Evolutionary conservation across 2,329 filamentous ascomycete species (phyloP), one percentile per base, ranked within the genome.

Genomic region (Pseudocercospora cruenta): DNA sequence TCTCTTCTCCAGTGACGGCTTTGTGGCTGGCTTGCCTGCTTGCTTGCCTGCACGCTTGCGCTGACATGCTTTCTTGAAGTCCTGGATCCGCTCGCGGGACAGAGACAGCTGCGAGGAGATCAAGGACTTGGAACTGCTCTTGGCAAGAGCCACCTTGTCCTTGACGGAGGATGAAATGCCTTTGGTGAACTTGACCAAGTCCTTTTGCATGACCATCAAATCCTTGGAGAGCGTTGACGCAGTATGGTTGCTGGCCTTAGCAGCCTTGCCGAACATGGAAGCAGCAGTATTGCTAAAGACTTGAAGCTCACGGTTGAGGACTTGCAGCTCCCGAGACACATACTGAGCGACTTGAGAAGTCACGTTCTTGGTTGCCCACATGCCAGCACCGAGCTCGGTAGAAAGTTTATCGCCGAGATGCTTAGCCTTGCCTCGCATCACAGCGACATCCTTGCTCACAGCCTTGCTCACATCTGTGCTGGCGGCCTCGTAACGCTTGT

Each of bases 311-410:
- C 67, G 61, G 22, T 39, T 47, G 26, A 63, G 19, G 2, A 65
- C 24, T 16, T 70, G 69, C 45, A 74, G 57, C 36, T 74, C 72
- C 19, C 66, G 69, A 22, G 69, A 63, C 58, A 73, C 60, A 45
- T 74, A 69, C 8, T 70, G 60, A 4, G 71, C 74, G 8, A 75
- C 63, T 63, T 73, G 66, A 14, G 69, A 64, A 9, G 74, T 75
- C 39, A 74, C 69, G 43, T 76, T 75, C 51, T 67, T 70, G 21
- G 73, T 75, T 6, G 74, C 74, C 57, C 66, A 70, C 16, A 70
- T 62, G 19, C 73, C 65, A 9, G 73, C 74, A 39, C 55, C 65
- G 16, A 75, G 28, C 63, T 73, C 72, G 24, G 63, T 57, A 4
- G 69, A 66, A 9, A 76, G 36, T 54, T 67, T 70, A 14, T 68